Evolutionary conservation across 805 yeast genomes (phyloP), one percentile per base, ranked within the genome.

Genomic region (Ogataea minuta): DNA sequence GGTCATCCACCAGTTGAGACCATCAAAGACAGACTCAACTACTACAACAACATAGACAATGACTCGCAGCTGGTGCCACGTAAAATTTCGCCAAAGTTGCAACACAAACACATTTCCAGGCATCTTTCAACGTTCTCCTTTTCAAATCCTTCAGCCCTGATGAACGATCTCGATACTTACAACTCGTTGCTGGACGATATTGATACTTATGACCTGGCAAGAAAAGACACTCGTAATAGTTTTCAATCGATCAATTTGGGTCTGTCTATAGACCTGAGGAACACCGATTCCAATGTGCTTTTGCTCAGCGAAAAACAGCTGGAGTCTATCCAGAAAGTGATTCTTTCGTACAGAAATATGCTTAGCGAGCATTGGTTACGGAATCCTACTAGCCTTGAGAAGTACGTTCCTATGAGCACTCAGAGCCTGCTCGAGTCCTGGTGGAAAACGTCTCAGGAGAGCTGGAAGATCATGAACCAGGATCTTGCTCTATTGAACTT

Each of bases 391-490:
- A 23, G 29, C 13, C 41, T 38, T 12, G 33, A 32, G 15, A 30
- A 24, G 7, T 51, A 62, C 31, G 55, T 59, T 17, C 54, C 71
- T 9, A 50, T 58, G 27, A 63, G 59, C 30, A 57, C 75, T 2
- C 50, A 59, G 9, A 33, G 54, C 0, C 51, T 74, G 37, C 52
- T 76, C 21, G 55, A 70, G 4, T 66, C 66, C 14, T 77, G 81
- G 80, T 75, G 64, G 62, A 51, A 46, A 11, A 59, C 75, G 2
- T 70, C 78, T 33, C 78, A 75, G 39, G 76, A 71, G 39, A 70
- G 72, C 43, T 80, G 86, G 84, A 76, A 69, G 17, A 65, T 76
- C 39, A 63, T 74, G 7, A 74, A 72, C 45, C 74, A 72, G 49
- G 70, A 79, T 43, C 69, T 76, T 12, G 69, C 74, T 31, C 59